These are phyloP conservation scores for Wakefieldia striispora DNA, from an alignment of 768 basidiomycete genomes.

Conservation along the genomic window DNA sequence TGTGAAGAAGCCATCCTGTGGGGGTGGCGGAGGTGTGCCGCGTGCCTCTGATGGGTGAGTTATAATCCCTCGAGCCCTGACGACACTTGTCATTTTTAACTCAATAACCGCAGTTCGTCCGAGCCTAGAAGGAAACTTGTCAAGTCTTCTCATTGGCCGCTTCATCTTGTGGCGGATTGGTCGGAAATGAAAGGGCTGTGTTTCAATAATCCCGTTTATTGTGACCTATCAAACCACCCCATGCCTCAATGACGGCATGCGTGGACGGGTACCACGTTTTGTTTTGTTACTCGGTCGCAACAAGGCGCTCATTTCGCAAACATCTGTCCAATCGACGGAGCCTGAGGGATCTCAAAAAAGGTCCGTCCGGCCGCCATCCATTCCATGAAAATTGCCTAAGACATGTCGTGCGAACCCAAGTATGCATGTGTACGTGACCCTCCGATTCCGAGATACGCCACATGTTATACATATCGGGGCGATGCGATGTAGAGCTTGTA, in stretches of 20 bases:
- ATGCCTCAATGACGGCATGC: too few relatives aligned
- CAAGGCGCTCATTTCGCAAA: too few relatives aligned
- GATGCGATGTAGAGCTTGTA: too few relatives aligned
- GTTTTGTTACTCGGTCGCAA: too few relatives aligned
- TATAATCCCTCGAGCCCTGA: not conserved
- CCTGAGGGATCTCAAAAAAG: not conserved
- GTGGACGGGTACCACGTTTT: too few relatives aligned
- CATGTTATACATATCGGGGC: too few relatives aligned
- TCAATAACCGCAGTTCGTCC: constrained; percentile 1
- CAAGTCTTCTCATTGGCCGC: not conserved
- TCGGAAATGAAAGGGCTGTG: not conserved
- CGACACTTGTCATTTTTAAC: not conserved
- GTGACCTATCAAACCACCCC: not conserved
- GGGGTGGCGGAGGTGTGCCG: not conserved
- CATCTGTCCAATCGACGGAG: not conserved
- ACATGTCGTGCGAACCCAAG: not conserved
- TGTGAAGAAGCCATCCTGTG: not conserved
- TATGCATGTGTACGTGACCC: not conserved
- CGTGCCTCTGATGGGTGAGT: not conserved
- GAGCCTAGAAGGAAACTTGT: not conserved
- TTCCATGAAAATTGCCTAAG: too few relatives aligned
- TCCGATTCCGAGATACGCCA: too few relatives aligned
- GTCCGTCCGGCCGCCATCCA: not conserved
- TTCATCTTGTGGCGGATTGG: not conserved
- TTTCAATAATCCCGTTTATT: not conserved